These are phyloP conservation scores for Trichoderma sp. DNA, from an alignment of 2,329 filamentous ascomycete genomes.

Conservation along the genomic window DNA sequence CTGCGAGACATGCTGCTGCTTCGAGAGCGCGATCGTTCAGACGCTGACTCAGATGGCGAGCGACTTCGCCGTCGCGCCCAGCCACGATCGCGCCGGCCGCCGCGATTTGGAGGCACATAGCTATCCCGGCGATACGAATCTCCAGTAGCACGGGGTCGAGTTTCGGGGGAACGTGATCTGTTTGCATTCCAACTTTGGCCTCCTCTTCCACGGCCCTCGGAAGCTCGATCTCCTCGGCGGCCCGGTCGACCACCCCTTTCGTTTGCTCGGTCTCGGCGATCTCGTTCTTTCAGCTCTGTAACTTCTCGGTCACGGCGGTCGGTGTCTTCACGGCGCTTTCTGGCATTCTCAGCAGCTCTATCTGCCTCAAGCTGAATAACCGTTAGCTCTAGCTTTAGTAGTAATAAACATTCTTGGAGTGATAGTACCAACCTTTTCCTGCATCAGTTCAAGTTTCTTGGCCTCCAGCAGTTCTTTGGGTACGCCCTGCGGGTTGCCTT, in stretches of 20 bases:
- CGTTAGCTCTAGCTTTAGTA: conserved; percentile 11
- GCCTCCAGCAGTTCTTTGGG: conserved; percentile 93
- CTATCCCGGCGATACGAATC: conserved; percentile 55
- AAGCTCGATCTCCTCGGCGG: conserved; percentile 57
- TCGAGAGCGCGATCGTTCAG: conserved; percentile 43
- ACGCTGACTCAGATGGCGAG: conserved; percentile 43
- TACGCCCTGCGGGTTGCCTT: conserved; percentile 84
- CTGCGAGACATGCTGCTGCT: conserved; percentile 40
- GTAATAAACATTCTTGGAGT: neutral
- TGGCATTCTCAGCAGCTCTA: conserved; percentile 75
- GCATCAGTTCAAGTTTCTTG: conserved; percentile 92
- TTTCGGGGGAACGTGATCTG: conserved; percentile 54
- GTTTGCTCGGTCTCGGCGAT: conserved; percentile 58
- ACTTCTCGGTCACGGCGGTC: conserved; percentile 73
- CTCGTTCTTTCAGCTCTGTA: conserved; percentile 67
- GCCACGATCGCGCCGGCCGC: conserved; percentile 48
- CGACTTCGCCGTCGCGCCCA: conserved; percentile 40
- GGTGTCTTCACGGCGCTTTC: conserved; percentile 71
- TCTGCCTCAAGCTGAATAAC: conserved; percentile 73
- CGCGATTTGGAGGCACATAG: conserved; percentile 56
- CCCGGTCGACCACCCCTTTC: conserved; percentile 59
- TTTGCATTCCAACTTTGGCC: conserved; percentile 42
- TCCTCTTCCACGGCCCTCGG: conserved; percentile 49
- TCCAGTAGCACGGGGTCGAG: conserved; percentile 49
- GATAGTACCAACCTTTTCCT: conserved; percentile 76